Evolutionary conservation across 192 early-diverging fungal species (phyloP).

Genomic region (Backusella luteola): DNA sequence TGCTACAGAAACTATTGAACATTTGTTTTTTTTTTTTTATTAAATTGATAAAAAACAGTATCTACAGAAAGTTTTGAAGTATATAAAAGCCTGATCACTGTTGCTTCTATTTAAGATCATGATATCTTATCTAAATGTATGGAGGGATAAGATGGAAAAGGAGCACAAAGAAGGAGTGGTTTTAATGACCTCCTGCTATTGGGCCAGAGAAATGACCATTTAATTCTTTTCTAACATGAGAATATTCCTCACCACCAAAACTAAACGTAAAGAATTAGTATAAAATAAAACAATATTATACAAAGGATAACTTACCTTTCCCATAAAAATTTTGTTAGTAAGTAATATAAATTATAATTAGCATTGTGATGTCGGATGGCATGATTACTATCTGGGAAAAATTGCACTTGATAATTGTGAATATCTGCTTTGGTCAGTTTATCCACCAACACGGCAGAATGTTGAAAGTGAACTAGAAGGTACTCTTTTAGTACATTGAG

Average conservation of each 20-base stretch:
- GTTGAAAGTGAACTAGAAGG: slow-evolving; percentile 83
- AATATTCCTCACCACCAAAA: slow-evolving; percentile 33
- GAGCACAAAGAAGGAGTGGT: not conserved
- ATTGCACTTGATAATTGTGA: slow-evolving; percentile 80
- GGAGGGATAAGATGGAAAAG: not conserved
- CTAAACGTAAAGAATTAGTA: not conserved
- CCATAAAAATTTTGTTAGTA: slow-evolving; percentile 38
- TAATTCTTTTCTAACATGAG: slow-evolving; percentile 26
- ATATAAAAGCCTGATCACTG: too few species aligned
- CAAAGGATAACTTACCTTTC: slow-evolving; percentile 18
- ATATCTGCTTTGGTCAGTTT: slow-evolving; percentile 70
- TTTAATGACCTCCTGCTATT: not conserved
- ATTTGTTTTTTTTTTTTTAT: too few species aligned
- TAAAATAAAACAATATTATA: not conserved
- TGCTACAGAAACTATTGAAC: too few species aligned
- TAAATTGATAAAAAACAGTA: too few species aligned
- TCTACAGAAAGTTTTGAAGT: too few species aligned
- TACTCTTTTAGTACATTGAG: not conserved
- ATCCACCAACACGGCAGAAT: slow-evolving; percentile 78
- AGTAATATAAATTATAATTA: slow-evolving; percentile 51
- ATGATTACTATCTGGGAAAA: slow-evolving; percentile 92
- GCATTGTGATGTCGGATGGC: slow-evolving; percentile 77
- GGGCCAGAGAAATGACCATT: slow-evolving; percentile 22
- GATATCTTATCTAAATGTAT: too few species aligned
- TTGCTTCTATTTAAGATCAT: too few species aligned